Evolutionary conservation across 352 stramenopile species (phyloP).

Genomic region (Globisporangium carolinianum): DNA sequence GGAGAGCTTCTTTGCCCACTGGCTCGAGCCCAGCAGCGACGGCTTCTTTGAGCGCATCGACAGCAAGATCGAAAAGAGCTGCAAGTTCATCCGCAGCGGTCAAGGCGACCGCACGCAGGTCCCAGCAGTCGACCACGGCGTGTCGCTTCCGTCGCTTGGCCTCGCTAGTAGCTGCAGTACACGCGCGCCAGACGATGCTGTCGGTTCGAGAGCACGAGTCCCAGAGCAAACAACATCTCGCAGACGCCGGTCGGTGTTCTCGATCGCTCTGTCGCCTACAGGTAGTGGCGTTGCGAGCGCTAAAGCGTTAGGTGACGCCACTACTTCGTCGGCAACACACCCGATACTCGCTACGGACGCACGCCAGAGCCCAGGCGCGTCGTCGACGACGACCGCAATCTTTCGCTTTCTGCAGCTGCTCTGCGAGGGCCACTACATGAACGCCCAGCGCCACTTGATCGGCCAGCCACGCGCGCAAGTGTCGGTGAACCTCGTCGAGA

Average conservation of each 20-base stretch:
- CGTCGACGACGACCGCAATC: conserved; percentile 40
- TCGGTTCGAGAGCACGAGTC: too few relatives aligned
- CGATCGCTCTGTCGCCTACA: conserved; percentile 1
- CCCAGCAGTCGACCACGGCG: too few relatives aligned
- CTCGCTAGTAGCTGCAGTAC: too few relatives aligned
- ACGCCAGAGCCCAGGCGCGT: conserved; percentile 14
- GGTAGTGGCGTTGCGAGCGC: too few relatives aligned
- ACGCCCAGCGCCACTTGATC: conserved; percentile 52
- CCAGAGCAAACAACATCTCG: too few relatives aligned
- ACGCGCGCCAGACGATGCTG: too few relatives aligned
- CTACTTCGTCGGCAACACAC: not conserved
- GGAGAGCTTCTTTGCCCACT: conserved; percentile 54
- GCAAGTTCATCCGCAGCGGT: conserved; percentile 27
- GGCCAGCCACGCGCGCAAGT: conserved; percentile 19
- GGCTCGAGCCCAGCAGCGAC: conserved; percentile 22
- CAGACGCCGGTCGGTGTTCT: not conserved
- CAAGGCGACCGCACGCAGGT: conserved; percentile 17
- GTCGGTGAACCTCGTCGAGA: conserved; percentile 55
- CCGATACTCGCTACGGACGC: conserved; percentile 2
- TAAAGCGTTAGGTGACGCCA: too few relatives aligned
- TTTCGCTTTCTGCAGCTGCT: conserved; percentile 72
- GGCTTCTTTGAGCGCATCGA: conserved; percentile 48
- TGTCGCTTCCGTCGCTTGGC: not conserved
- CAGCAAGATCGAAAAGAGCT: conserved; percentile 39
- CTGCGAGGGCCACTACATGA: conserved; percentile 66